Base-by-base conservation (phyloP, 768 basidiomycete genomes). In the Mycena haematopus region DNA sequence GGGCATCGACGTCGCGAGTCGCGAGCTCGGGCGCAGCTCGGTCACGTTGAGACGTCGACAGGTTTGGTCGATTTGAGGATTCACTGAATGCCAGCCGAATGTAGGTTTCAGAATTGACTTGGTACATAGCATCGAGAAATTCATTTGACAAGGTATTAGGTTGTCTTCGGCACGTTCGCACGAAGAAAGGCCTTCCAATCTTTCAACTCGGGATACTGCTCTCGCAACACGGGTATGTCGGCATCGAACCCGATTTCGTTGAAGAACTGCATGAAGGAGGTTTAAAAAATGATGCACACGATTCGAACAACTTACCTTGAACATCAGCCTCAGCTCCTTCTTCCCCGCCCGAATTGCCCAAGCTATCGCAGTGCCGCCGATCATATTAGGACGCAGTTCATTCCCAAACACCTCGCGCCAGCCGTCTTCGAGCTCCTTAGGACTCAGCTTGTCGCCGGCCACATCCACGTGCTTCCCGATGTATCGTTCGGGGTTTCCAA, bases 251-350 rank as follows among this genome's bases (percentile, higher is more conserved):
- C 65, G 4, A 57, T 31, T 29, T 65, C 55, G 60, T 65, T 65
- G 45, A 65, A 65, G 31, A 61, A 65, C 65, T 65, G 35, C 7
- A 17, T 15, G 6, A 29, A 19, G 2, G 27, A 21, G 11, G 1
- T 9, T 19, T 19, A 35, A 45, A 27, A 9, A 36, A 36, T 10
- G 13, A 14, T 3, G 36, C 36, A 15, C 6, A 36, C 6, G 9
- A 7, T 6, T n/a, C n/a, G n/a, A 52, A 42, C 31, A 52, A 6
- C 52, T 22, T 24, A 65, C 65, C 52, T 47, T 29, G 56, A 65
- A 65, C 65, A 65, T 65, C 19, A 61, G 9, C 51, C 65, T n/a
- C 13, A 65, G 13, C 52, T 65, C 65, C 55, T 54, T 61, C 45
- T 49, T 54, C 0, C 52, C 56, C 35, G 24, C 46, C 10, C 59